Evolutionary conservation across 2,329 filamentous ascomycete species (phyloP).

Genomic region (Xylariomycetidae sp.): DNA sequence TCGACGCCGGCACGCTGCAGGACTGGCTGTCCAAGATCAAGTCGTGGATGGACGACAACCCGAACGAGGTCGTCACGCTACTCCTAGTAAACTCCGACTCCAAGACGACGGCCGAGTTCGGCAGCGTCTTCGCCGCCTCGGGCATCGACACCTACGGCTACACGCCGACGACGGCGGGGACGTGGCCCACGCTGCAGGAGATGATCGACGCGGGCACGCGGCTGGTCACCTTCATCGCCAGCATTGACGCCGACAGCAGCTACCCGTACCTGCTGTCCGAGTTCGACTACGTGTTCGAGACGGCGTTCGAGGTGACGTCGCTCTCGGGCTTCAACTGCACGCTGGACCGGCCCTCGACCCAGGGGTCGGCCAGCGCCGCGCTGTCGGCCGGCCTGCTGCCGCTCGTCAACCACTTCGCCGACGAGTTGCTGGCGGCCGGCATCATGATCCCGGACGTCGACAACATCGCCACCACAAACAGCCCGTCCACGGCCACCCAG

Average conservation of each 20-base stretch:
- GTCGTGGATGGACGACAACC: slow-evolving; percentile 63
- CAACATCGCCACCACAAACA: slow-evolving; percentile 62
- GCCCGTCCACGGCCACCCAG: slow-evolving; percentile 43
- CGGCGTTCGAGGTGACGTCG: slow-evolving; percentile 59
- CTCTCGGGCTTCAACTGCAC: slow-evolving; percentile 67
- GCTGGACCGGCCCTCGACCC: slow-evolving; percentile 57
- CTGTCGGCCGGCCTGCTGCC: slow-evolving; percentile 58
- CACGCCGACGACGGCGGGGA: slow-evolving; percentile 29
- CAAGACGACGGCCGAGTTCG: slow-evolving; percentile 51
- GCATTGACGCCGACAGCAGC: slow-evolving; percentile 34
- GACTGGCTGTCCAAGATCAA: slow-evolving; percentile 62
- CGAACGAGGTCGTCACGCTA: slow-evolving; percentile 71
- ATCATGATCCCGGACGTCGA: slow-evolving; percentile 59
- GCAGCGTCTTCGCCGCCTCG: slow-evolving; percentile 47
- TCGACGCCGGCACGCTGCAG: slow-evolving; percentile 64
- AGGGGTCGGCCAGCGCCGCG: slow-evolving; percentile 47
- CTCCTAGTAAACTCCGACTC: slow-evolving; percentile 60
- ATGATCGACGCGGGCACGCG: slow-evolving; percentile 60
- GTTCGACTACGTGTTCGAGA: slow-evolving; percentile 68
- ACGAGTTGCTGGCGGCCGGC: slow-evolving; percentile 48
- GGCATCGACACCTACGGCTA: slow-evolving; percentile 57
- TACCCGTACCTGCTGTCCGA: slow-evolving; percentile 60
- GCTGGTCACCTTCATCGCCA: slow-evolving; percentile 67
- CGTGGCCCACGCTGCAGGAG: slow-evolving; percentile 65
- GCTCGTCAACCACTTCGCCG: slow-evolving; percentile 77